Evolutionary conservation across 805 yeast species (phyloP).

Genomic region (Candida ponderosae): DNA sequence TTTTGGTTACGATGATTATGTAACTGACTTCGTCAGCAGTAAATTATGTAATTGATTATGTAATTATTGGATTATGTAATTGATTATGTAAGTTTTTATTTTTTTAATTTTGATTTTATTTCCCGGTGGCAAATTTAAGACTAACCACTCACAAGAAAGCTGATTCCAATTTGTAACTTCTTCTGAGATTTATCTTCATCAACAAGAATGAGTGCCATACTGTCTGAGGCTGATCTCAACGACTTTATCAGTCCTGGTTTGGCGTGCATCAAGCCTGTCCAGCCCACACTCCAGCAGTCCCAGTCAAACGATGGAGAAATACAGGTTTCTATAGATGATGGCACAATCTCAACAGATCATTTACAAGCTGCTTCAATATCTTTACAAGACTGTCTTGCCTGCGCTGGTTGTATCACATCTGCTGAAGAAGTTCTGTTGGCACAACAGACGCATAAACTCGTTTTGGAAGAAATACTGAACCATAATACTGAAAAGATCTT

Average conservation of each 20-base stretch:
- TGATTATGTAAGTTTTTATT: no score
- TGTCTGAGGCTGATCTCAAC: constrained; percentile 85
- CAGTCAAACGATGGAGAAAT: constrained; percentile 51
- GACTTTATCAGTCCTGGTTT: constrained; percentile 93
- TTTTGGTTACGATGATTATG: no score
- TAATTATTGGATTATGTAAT: no score
- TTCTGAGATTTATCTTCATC: no score
- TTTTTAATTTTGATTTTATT: no score
- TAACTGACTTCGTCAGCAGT: no score
- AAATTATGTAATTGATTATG: no score
- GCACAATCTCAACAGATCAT: constrained; percentile 24
- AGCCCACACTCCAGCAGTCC: constrained; percentile 37
- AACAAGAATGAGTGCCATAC: constrained; percentile 66
- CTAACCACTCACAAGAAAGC: no score
- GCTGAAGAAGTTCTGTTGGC: constrained; percentile 94
- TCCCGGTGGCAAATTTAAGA: no score
- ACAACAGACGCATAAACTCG: constrained; percentile 79
- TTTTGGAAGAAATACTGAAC: constrained; percentile 49
- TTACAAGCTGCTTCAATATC: constrained; percentile 82
- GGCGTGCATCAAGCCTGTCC: constrained; percentile 92
- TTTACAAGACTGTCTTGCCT: constrained; percentile 88
- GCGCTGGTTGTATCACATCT: constrained; percentile 94
- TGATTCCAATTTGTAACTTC: no score
- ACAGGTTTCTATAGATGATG: constrained; percentile 60
- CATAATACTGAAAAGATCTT: constrained; percentile 32